Evolutionary conservation across 352 stramenopile genomes (phyloP), one percentile per base, ranked within the genome.

Genomic region (Blastocystis sp.): DNA sequence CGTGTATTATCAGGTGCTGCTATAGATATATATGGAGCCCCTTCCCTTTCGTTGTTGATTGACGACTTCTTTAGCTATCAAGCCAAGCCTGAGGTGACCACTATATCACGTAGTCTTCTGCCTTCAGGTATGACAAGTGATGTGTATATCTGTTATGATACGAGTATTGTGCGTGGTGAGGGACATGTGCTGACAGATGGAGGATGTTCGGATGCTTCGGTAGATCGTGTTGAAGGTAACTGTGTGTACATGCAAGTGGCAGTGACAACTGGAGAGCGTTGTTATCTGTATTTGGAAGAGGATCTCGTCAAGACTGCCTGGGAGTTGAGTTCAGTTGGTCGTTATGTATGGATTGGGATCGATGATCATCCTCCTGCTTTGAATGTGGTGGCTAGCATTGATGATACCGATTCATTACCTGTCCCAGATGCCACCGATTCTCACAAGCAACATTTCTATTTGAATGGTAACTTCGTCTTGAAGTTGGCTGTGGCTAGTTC

Each of bases 281-380:
- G 71, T 49, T 46, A 66, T 56, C 14, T 83, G 71, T 67, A 83
- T 63, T 49, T 83, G 49, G 71, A 83, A 27, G 49, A 66, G 49
- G 71, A 83, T 42, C 65, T 83, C 71, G 71, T 83, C 51, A 19
- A 42, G 16, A 83, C 71, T n/a, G 14, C 49, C 9, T 83, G 71
- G 71, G 21, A 83, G 29, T 49, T 83, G 21, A 19, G 42, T 43
- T 83, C 71, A 4, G 46, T 14, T 14, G 49, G 16, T 21, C 71
- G 71, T 32, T 83, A 83, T 39, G 46, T 83, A 24, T 46, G 63
- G 29, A 51, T 83, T n/a, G 71, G 65, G 46, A 63, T 83, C 2
- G 71, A 83, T 56, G 71, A 83, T n/a, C 12, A 24, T 21, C 0
- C 43, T 14, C 71, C 71, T 6, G 49, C 27, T 27, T 27, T 65